Conservation (phyloP, 1,284 basidiomycete species). For the Cutaneotrichosporon cyanovorans region DNA sequence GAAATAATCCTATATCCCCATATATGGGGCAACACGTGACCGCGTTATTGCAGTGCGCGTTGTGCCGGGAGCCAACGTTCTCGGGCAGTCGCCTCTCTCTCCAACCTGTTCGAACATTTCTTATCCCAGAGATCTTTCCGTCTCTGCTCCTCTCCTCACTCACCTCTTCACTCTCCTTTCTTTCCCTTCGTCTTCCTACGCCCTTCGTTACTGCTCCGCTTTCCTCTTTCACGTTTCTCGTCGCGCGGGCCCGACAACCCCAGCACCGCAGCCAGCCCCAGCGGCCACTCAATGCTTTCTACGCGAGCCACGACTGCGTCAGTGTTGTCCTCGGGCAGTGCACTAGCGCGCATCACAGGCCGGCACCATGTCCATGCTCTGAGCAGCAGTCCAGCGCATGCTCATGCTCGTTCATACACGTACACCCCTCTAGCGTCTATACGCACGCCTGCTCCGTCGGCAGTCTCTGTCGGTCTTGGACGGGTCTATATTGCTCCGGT, state of each 20-base stretch:
- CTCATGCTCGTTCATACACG: not conserved
- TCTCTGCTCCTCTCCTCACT: not conserved
- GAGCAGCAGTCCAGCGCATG: constrained; percentile 1
- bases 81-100: no score
- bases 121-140: no score
- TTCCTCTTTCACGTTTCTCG: no score
- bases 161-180: not conserved
- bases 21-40: no score
- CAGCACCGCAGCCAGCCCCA: not conserved
- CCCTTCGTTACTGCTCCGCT: not conserved
- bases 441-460: not conserved
- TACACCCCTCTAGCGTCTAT: not conserved
- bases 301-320: constrained; percentile 4
- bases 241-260: no score
- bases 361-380: not conserved
- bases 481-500: not conserved
- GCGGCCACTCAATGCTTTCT: constrained; percentile 6
- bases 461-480: constrained; percentile 11
- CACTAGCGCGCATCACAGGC: not conserved
- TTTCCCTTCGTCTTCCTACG: not conserved
- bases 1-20: no score
- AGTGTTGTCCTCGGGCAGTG: not conserved
- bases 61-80: no score
- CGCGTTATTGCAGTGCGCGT: no score
- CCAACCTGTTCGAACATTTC: not conserved